These are phyloP conservation scores for Cladophialophora chaetospira DNA, from an alignment of 2,329 filamentous ascomycete genomes.

Conservation along the genomic window DNA sequence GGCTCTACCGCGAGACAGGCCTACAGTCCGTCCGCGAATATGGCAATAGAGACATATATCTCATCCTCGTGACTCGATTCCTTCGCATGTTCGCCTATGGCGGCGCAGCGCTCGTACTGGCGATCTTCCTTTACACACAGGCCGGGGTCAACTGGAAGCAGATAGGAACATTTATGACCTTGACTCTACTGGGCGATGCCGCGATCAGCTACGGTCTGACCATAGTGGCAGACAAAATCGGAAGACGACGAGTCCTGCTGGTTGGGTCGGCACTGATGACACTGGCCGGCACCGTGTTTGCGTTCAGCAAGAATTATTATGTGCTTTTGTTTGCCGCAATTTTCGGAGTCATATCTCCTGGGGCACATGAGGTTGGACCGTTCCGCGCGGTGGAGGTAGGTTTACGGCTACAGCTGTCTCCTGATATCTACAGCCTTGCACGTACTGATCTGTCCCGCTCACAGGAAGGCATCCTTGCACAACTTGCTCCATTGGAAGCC, in stretches of 20 bases:
- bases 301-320: slow-evolving; percentile 60
- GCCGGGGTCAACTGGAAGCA: slow-evolving; percentile 56
- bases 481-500: slow-evolving; percentile 58
- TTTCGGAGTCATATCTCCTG: slow-evolving; percentile 61
- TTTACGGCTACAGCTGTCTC: background rate
- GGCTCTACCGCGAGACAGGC: slow-evolving; percentile 19
- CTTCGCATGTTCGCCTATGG: slow-evolving; percentile 65
- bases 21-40: slow-evolving; percentile 15
- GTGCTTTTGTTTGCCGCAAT: slow-evolving; percentile 60
- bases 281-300: slow-evolving; percentile 56
- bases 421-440: background rate
- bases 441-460: background rate
- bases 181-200: slow-evolving; percentile 64
- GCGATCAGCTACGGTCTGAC: slow-evolving; percentile 60
- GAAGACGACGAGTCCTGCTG: slow-evolving; percentile 57
- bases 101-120: slow-evolving; percentile 61
- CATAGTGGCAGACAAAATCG: slow-evolving; percentile 60
- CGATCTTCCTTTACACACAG: slow-evolving; percentile 58
- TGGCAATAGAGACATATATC: slow-evolving; percentile 19
- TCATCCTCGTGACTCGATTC: slow-evolving; percentile 36
- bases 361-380: slow-evolving; percentile 67
- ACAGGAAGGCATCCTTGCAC: slow-evolving; percentile 52
- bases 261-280: slow-evolving; percentile 60
- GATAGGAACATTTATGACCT: slow-evolving; percentile 66
- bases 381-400: slow-evolving; percentile 69